phyloP scores from a whole-genome alignment of 192 early-diverging fungal species.

The Bifiguratus adelaidae region DNA sequence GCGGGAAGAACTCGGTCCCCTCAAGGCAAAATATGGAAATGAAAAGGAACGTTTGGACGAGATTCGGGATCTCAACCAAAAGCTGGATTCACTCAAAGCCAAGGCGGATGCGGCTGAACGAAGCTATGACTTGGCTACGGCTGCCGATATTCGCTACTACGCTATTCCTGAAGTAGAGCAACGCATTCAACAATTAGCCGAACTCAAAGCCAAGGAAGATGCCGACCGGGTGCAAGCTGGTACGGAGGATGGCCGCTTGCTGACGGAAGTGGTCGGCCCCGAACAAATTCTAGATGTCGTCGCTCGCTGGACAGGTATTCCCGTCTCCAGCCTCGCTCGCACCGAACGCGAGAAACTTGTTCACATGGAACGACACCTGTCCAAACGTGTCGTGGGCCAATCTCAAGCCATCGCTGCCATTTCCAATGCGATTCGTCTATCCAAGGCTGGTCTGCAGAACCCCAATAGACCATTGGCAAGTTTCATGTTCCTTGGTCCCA shows the following conservation, averaged over 20 bases:
- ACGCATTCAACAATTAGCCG: slow-evolving; percentile 61
- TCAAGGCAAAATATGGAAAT: slow-evolving; percentile 74
- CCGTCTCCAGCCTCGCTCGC: slow-evolving; percentile 79
- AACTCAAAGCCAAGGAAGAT: slow-evolving; percentile 36
- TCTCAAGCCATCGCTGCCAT: slow-evolving; percentile 55
- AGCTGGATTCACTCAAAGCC: slow-evolving; percentile 76
- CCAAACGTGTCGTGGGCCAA: slow-evolving; percentile 79
- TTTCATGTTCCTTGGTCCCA: slow-evolving; percentile 77
- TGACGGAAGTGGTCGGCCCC: slow-evolving; percentile 79
- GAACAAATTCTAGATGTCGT: slow-evolving; percentile 95
- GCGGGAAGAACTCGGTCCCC: slow-evolving; percentile 79
- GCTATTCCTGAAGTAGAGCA: slow-evolving; percentile 86
- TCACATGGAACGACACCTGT: slow-evolving; percentile 61
- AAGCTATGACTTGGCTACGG: slow-evolving; percentile 69
- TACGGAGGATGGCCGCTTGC: slow-evolving; percentile 34
- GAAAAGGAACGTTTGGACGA: slow-evolving; percentile 86
- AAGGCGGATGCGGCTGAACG: slow-evolving; percentile 84
- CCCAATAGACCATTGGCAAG: slow-evolving; percentile 62
- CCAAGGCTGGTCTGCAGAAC: slow-evolving; percentile 66
- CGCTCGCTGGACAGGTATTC: slow-evolving; percentile 94
- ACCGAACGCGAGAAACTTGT: slow-evolving; percentile 81
- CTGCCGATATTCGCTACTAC: slow-evolving; percentile 90
- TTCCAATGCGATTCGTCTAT: slow-evolving; percentile 63
- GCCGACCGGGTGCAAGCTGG: slow-evolving; percentile 43
- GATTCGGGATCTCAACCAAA: slow-evolving; percentile 74